A percentile compares a stretch with the other conserved stretches of the same genome.
Conservation (phyloP, 2,329 filamentous ascomycete genomes). For the Microdochium paspali region DNA sequence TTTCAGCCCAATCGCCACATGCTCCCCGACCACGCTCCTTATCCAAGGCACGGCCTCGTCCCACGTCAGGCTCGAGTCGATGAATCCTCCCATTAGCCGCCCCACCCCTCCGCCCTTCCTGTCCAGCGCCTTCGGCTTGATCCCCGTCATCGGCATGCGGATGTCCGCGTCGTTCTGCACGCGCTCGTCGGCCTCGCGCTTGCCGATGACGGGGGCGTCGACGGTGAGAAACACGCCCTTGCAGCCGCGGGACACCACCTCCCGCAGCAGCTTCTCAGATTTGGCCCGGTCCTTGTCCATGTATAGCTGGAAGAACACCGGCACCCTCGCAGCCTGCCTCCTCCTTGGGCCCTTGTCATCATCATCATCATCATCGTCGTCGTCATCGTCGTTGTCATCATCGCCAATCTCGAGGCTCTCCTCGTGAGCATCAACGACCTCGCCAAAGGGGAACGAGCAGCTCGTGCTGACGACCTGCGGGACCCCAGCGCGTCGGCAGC, state of each 20-base stretch:
- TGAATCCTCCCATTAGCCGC: slow-evolving; percentile 44
- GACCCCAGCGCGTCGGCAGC: slow-evolving; percentile 38
- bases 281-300: slow-evolving; percentile 45
- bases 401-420: too few relatives aligned
- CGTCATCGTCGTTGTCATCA: too few relatives aligned
- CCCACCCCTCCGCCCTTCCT: slow-evolving; percentile 44
- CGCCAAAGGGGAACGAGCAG: slow-evolving; percentile 46
- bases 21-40: slow-evolving; percentile 27
- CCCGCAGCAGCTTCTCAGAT: slow-evolving; percentile 36
- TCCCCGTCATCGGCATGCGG: slow-evolving; percentile 38
- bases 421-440: slow-evolving; percentile 32
- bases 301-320: slow-evolving; percentile 52
- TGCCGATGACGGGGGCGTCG: slow-evolving; percentile 47
- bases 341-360: slow-evolving; percentile 4
- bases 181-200: slow-evolving; percentile 38
- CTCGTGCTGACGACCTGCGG: slow-evolving; percentile 54
- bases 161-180: background rate
- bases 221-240: slow-evolving; percentile 49
- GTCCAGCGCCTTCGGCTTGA: slow-evolving; percentile 36
- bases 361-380: slow-evolving; percentile 1
- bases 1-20: slow-evolving; percentile 52
- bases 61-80: slow-evolving; percentile 52
- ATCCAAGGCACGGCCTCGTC: slow-evolving; percentile 55
- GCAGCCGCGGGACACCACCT: slow-evolving; percentile 34
- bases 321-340: slow-evolving; percentile 7